Evolutionary conservation across 1,284 basidiomycete genomes (phyloP).

Genomic region (Stereum hirsutum): DNA sequence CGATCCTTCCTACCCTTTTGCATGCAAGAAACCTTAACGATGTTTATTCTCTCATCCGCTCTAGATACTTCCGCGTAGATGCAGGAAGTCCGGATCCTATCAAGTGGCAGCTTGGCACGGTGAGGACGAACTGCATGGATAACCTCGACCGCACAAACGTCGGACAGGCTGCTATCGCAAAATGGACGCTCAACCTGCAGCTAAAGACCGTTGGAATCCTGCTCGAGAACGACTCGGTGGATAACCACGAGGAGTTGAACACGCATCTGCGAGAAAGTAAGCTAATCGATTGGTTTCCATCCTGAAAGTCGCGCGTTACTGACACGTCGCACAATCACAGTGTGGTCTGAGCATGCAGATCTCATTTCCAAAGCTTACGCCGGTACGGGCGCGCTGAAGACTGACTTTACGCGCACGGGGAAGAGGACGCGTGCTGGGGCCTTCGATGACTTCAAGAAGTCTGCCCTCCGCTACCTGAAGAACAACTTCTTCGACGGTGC

Average conservation of each 20-base stretch:
- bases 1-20: background rate
- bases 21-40: too few species aligned
- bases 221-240: slow-evolving; percentile 58
- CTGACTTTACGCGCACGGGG: slow-evolving; percentile 94
- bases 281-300: slow-evolving; percentile 20
- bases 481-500: slow-evolving; percentile 98
- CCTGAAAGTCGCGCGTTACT: background rate
- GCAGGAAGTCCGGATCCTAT: slow-evolving; percentile 34
- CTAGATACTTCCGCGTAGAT: slow-evolving; percentile 65
- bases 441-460: slow-evolving; percentile 86
- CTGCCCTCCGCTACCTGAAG: slow-evolving; percentile 81
- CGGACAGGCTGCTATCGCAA: slow-evolving; percentile 83
- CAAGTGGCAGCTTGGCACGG: slow-evolving; percentile 53
- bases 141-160: slow-evolving; percentile 97
- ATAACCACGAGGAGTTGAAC: slow-evolving; percentile 73
- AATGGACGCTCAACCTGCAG: slow-evolving; percentile 78
- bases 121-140: slow-evolving; percentile 92
- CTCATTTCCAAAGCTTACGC: slow-evolving; percentile 87
- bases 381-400: slow-evolving; percentile 94
- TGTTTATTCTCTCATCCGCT: background rate
- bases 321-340: slow-evolving; percentile 29
- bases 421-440: slow-evolving; percentile 76
- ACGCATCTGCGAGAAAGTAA: slow-evolving; percentile 83
- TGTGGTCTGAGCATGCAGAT: slow-evolving; percentile 98
- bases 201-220: slow-evolving; percentile 68